These are phyloP conservation scores for Phycomyces nitens DNA, from an alignment of 192 early-diverging fungal genomes.

Conservation along the genomic window DNA sequence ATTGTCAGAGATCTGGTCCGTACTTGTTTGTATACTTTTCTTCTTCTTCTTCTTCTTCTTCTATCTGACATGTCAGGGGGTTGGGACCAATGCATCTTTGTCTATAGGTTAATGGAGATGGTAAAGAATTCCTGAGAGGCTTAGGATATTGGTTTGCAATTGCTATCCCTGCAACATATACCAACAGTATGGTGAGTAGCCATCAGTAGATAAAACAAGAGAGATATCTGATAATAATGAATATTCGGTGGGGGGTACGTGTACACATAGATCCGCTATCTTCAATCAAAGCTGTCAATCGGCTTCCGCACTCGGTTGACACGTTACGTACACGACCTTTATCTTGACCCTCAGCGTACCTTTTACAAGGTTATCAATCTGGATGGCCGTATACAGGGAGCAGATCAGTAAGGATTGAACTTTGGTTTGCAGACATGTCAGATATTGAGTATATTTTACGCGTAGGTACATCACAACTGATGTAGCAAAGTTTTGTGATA, in stretches of 20 bases:
- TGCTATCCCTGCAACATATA: constrained; percentile 94
- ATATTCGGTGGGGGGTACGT: too few relatives aligned
- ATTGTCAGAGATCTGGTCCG: constrained; percentile 92
- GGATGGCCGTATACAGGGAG: constrained; percentile 84
- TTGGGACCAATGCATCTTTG: not conserved
- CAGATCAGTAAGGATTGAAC: constrained; percentile 64
- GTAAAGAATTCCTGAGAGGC: constrained; percentile 70
- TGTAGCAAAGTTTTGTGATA: constrained; percentile 86
- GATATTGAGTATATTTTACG: too few relatives aligned
- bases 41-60: not conserved
- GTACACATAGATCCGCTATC: constrained; percentile 48
- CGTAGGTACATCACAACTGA: constrained; percentile 80
- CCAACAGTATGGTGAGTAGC: constrained; percentile 88
- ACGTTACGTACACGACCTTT: constrained; percentile 80
- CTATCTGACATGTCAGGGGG: not conserved
- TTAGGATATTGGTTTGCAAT: constrained; percentile 90
- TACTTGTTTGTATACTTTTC: not conserved
- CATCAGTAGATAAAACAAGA: not conserved
- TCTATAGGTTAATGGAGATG: constrained; percentile 69
- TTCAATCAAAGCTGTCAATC: constrained; percentile 74
- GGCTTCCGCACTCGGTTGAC: constrained; percentile 84
- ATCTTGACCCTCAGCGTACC: constrained; percentile 75
- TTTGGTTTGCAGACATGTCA: too few relatives aligned
- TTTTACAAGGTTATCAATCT: constrained; percentile 91
- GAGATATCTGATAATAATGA: too few relatives aligned